Base-by-base conservation (phyloP, 768 basidiomycete genomes). In the Tricholoma flavovirens region DNA sequence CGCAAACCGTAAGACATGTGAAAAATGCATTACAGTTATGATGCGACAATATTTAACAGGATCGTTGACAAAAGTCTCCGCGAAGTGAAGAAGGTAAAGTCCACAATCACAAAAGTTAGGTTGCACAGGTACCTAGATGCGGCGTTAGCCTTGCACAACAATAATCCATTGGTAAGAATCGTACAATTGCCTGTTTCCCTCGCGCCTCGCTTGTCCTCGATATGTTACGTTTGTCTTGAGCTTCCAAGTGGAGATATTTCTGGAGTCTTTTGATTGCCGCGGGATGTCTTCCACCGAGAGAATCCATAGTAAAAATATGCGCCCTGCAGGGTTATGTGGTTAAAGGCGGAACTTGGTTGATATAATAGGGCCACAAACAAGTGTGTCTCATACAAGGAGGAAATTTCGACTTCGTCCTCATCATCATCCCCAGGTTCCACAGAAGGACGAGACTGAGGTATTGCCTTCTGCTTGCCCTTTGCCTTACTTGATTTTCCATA, bases 91-190 rank as follows among this genome's bases (percentile, higher is more conserved):
- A 11, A 98, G 77, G 68, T 91, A 99, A 26, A 97, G 67, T 5
- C 97, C 97, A 62, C 97, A 99, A 68, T 98, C 95, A 64, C 86
- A 90, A 60, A 77, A 90, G 66, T 98, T 98, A 14, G 84, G 83
- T 66, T 99, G 97, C 21, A 76, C 74, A 3, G 96, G 96, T 3
- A 94, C 91, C 92, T 96, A 60, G 14, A 30, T n/a, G 2, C 38
- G 46, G n/a, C 46, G 45, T 33, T 57, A 15, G 29, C 29, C 32
- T 40, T 5, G 49, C 21, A n/a, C 32, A 4, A 2, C 49, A 35
- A 12, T 50, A 17, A 3, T 33, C 35, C 14, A 36, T 24, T 38
- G 50, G 26, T 29, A 58, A 22, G 51, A 26, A 11, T 70, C 76
- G 36, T 62, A 87, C 90, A 51, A 74, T 69, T 21, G 80, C 86